A percentile compares a stretch with the other conserved stretches of the same genome.
Conservation (phyloP, 768 basidiomycete genomes). For the Epithele typhae region DNA sequence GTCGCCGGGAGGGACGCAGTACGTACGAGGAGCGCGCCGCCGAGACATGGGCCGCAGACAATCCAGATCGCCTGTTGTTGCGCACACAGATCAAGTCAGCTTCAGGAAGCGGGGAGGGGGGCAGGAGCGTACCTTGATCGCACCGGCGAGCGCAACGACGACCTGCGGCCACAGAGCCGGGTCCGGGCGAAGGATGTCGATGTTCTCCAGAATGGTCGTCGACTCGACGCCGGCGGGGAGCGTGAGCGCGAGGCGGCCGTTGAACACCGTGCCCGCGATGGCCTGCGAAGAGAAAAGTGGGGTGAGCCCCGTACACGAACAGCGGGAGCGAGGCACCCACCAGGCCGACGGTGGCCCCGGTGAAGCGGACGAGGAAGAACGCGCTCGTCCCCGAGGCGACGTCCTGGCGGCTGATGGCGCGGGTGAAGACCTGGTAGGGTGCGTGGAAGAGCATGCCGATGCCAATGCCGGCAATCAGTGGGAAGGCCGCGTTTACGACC, state of each 20-base stretch:
- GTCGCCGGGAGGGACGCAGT: not conserved
- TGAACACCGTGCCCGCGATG: constrained; percentile 71
- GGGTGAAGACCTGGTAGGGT: constrained; percentile 76
- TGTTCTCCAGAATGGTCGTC: constrained; percentile 47
- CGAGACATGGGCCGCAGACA: constrained; percentile 66
- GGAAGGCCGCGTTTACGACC: constrained; percentile 47
- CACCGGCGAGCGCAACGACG: constrained; percentile 50
- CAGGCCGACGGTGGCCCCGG: constrained; percentile 78
- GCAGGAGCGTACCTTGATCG: constrained; percentile 49
- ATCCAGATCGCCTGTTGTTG: constrained; percentile 61
- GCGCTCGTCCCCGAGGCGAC: constrained; percentile 79
- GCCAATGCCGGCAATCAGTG: constrained; percentile 71
- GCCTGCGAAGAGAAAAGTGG: constrained; percentile 52
- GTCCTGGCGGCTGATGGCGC: constrained; percentile 58
- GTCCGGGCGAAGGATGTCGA: constrained; percentile 43
- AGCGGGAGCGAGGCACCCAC: constrained; percentile 35
- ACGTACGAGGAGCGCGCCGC: constrained; percentile 55
- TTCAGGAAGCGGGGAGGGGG: constrained; percentile 3
- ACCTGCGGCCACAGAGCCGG: constrained; percentile 42
- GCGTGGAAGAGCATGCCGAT: constrained; percentile 84
- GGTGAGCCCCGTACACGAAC: no score
- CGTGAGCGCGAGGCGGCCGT: constrained; percentile 42
- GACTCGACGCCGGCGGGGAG: constrained; percentile 45
- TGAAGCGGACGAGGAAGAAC: constrained; percentile 85
- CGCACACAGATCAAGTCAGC: not conserved